A percentile compares a stretch with the other conserved stretches of the same genome.
Conservation (phyloP, 441 rosid species). For the Arabidopsis hybrid region DNA sequence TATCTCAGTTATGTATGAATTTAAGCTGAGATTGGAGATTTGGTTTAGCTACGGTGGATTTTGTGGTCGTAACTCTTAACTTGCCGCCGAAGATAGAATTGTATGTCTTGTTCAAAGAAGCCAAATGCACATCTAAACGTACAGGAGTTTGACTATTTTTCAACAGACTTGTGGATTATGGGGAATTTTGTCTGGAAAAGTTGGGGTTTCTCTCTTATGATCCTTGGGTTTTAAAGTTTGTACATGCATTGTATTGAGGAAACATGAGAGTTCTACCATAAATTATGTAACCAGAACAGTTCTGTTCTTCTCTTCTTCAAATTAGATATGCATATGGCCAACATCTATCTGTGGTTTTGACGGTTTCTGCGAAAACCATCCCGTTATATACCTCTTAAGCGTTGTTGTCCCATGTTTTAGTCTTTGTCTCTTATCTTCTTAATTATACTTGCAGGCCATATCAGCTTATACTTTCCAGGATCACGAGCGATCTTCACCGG, state of each 20-base stretch:
- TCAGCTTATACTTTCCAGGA: conserved; percentile 92
- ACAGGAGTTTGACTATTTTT: conserved; percentile 6
- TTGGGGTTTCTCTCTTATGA: neutral
- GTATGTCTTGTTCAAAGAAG: neutral
- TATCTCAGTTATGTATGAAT: neutral
- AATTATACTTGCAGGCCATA: conserved; percentile 69
- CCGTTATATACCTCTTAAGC: neutral
- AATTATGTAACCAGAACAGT: neutral
- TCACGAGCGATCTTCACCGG: conserved; percentile 89
- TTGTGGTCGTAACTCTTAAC: neutral
- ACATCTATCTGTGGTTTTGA: neutral
- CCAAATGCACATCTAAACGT: neutral
- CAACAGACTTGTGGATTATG: neutral
- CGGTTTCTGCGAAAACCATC: neutral
- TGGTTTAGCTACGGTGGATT: neutral
- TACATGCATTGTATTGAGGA: neutral
- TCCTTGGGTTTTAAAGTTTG: neutral
- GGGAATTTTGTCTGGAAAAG: neutral
- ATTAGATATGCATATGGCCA: neutral
- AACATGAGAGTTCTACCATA: neutral
- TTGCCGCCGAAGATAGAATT: neutral
- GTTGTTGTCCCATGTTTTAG: neutral
- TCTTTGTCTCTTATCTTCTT: neutral
- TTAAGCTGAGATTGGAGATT: conserved; percentile 8
- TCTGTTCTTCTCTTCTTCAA: neutral